Conservation (phyloP, 75 land plant genomes). For the Azolla pinnata region DNA sequence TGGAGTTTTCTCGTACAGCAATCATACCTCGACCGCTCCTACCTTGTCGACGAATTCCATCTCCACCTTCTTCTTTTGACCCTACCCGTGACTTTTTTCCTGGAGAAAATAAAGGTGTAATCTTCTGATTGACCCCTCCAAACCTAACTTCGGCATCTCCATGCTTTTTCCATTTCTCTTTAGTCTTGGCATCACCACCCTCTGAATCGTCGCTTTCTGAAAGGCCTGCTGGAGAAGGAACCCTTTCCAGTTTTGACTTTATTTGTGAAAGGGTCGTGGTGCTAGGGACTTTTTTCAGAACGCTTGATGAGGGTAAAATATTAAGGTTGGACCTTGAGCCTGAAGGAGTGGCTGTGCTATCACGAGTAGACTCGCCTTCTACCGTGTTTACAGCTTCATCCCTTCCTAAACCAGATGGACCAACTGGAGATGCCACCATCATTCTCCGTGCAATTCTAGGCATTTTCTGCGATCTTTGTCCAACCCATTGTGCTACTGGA, state of each 20-base stretch:
- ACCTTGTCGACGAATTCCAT: conserved; percentile 79
- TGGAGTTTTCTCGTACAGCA: conserved; percentile 18
- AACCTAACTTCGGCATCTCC: conserved; percentile 31
- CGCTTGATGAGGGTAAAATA: not conserved
- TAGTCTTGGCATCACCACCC: conserved; percentile 41
- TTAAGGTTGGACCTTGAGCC: not conserved
- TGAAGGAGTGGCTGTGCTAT: not conserved
- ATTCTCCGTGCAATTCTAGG: conserved; percentile 54
- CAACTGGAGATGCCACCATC: conserved; percentile 36
- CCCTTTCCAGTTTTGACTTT: conserved; percentile 46
- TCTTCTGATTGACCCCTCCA: conserved; percentile 15
- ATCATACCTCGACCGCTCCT: conserved; percentile 54
- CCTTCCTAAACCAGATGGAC: conserved; percentile 22
- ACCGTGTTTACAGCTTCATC: conserved; percentile 32
- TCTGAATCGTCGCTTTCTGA: conserved; percentile 70
- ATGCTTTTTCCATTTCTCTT: conserved; percentile 40
- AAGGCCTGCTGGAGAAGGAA: conserved; percentile 40
- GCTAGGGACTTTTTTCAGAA: not conserved
- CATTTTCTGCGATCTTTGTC: conserved; percentile 73
- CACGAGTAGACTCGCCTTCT: not conserved
- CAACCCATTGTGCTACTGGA: conserved; percentile 62
- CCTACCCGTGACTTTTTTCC: conserved; percentile 36
- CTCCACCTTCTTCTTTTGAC: conserved; percentile 50
- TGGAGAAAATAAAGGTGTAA: conserved; percentile 22
- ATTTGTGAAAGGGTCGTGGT: conserved; percentile 12